Evolutionary conservation across 2,329 filamentous ascomycete genomes (phyloP).

Genomic region (Phialophora chinensis): DNA sequence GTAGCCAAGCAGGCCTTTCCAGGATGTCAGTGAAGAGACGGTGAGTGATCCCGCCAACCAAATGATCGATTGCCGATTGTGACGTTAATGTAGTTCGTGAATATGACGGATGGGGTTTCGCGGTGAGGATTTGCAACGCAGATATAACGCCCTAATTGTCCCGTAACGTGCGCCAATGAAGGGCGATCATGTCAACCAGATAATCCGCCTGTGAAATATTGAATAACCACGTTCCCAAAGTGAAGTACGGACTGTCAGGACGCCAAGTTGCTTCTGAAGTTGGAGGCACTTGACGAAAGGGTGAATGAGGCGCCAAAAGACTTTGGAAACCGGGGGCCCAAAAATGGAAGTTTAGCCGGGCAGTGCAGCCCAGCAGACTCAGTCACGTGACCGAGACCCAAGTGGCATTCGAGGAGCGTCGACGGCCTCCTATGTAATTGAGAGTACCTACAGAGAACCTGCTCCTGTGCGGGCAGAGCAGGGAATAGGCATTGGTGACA

Average conservation of each 20-base stretch:
- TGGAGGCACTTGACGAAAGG: neutral
- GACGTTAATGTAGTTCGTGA: neutral
- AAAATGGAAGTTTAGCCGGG: constrained; percentile 25
- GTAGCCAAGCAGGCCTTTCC: neutral
- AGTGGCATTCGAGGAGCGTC: neutral
- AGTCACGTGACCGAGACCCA: neutral
- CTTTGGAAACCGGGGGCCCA: neutral
- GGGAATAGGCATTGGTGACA: neutral
- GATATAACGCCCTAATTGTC: neutral
- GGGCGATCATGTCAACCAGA: neutral
- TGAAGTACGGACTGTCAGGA: neutral
- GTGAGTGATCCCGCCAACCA: neutral
- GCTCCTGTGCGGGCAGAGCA: neutral
- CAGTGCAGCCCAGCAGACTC: neutral
- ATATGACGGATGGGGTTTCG: neutral
- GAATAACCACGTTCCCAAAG: neutral
- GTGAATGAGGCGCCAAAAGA: constrained; percentile 4
- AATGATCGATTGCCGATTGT: neutral
- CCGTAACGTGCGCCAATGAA: neutral
- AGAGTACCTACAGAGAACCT: neutral
- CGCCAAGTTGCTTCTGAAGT: neutral
- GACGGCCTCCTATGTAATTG: no score
- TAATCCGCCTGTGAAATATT: neutral
- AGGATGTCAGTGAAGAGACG: neutral
- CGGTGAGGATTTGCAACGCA: constrained; percentile 3